Evolutionary conservation across 1,284 basidiomycete genomes (phyloP).

Genomic region (Wallemia mellicola): DNA sequence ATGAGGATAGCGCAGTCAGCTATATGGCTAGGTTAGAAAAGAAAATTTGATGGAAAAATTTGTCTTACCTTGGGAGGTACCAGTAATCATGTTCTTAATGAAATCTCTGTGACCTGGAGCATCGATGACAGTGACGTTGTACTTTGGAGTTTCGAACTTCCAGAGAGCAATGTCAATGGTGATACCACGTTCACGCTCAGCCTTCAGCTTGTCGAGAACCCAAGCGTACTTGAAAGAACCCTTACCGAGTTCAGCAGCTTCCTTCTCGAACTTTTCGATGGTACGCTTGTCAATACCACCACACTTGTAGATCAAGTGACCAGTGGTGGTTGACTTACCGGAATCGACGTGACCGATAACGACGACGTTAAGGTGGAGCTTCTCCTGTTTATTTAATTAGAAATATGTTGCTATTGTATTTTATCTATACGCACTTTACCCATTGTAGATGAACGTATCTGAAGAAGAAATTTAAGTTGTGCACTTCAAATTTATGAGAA

Average conservation of each 20-base stretch:
- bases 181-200: constrained; percentile 99
- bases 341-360: constrained; percentile 95
- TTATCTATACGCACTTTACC: neutral
- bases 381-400: constrained; percentile 23
- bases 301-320: constrained; percentile 99
- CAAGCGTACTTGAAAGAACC: constrained; percentile 97
- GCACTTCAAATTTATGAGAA: neutral
- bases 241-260: constrained; percentile 98
- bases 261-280: constrained; percentile 99
- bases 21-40: neutral
- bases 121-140: constrained; percentile 73
- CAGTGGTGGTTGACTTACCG: constrained; percentile 97
- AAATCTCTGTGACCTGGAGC: constrained; percentile 99
- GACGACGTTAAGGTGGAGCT: constrained; percentile 69
- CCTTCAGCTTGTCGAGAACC: constrained; percentile 99
- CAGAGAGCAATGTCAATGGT: constrained; percentile 99
- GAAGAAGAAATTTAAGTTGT: neutral
- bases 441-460: neutral
- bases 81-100: constrained; percentile 99
- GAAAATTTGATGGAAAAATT: neutral
- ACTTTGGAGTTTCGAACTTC: constrained; percentile 97
- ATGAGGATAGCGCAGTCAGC: constrained; percentile 99
- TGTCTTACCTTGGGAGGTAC: constrained; percentile 51
- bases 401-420: neutral
- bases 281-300: constrained; percentile 99